A percentile compares a stretch with the other conserved stretches of the same genome.
Evolutionary conservation across 2,329 filamentous ascomycete genomes (phyloP).

Genomic region (Apiospora malaysiana): DNA sequence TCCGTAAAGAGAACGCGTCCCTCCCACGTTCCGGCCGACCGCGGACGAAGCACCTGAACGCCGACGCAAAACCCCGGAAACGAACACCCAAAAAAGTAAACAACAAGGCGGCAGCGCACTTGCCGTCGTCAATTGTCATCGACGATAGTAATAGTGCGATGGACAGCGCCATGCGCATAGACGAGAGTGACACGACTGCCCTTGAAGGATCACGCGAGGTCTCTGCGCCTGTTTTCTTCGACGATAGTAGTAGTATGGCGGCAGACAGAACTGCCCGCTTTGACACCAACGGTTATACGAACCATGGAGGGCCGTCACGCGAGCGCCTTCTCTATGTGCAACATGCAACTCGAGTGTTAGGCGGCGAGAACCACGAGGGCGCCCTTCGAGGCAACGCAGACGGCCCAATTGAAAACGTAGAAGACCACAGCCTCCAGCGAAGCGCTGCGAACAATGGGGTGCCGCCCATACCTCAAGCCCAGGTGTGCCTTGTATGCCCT

Average conservation of each 20-base stretch:
- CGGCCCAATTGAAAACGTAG: slow-evolving; percentile 47
- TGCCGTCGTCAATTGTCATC: too few relatives aligned
- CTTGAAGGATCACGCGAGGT: slow-evolving; percentile 28
- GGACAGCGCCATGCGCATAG: too few relatives aligned
- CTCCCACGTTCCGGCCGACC: not conserved
- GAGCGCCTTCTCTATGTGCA: slow-evolving; percentile 48
- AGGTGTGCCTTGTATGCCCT: slow-evolving; percentile 52
- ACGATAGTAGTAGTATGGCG: slow-evolving; percentile 35
- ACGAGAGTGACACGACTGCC: too few relatives aligned
- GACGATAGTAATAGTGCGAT: too few relatives aligned
- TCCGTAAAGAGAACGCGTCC: not conserved
- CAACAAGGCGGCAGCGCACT: too few relatives aligned
- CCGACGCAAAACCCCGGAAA: too few relatives aligned
- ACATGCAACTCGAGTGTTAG: slow-evolving; percentile 50
- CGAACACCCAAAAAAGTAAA: too few relatives aligned
- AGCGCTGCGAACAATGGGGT: slow-evolving; percentile 58
- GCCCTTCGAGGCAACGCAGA: slow-evolving; percentile 52
- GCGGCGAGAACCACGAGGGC: slow-evolving; percentile 46
- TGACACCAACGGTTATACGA: slow-evolving; percentile 55
- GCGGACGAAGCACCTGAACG: too few relatives aligned
- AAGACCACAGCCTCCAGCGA: slow-evolving; percentile 52
- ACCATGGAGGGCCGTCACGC: slow-evolving; percentile 53
- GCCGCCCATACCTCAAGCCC: slow-evolving; percentile 50
- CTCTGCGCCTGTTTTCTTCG: slow-evolving; percentile 46
- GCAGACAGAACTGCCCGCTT: slow-evolving; percentile 53